Evolutionary conservation across 208 protist species (phyloP).

Genomic region (Trichomonas gallinae): DNA sequence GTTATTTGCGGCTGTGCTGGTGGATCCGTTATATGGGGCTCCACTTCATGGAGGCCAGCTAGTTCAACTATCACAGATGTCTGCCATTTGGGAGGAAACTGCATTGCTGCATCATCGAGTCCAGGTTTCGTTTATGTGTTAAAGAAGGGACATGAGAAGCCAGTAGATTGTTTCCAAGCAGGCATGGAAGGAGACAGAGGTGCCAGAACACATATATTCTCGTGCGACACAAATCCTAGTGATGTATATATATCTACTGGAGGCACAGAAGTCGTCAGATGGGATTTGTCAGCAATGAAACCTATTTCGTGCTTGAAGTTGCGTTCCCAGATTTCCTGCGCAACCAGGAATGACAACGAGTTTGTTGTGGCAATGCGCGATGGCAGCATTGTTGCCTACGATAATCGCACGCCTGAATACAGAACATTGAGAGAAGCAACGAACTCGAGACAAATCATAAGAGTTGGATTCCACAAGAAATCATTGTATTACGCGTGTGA

Average conservation of each 20-base stretch:
- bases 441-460: not conserved
- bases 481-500: not conserved
- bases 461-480: not conserved
- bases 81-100: not conserved
- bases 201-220: not conserved
- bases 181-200: not conserved
- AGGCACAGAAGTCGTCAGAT: not conserved
- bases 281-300: not conserved
- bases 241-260: not conserved
- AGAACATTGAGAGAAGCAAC: not conserved
- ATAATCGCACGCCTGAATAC: not conserved
- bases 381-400: not conserved
- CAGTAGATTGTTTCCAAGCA: not conserved
- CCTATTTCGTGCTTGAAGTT: not conserved
- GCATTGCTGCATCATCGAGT: not conserved
- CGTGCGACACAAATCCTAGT: not conserved
- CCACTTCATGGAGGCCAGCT: not conserved
- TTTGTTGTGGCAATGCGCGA: not conserved
- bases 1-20: not conserved
- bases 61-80: not conserved
- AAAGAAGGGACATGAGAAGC: not conserved
- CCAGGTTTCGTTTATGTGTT: not conserved
- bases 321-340: not conserved
- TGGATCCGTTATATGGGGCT: not conserved
- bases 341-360: not conserved